Base-by-base conservation (phyloP, 225 moss, liverwort and hornwort genomes). In the Pleurozium schreberi region DNA sequence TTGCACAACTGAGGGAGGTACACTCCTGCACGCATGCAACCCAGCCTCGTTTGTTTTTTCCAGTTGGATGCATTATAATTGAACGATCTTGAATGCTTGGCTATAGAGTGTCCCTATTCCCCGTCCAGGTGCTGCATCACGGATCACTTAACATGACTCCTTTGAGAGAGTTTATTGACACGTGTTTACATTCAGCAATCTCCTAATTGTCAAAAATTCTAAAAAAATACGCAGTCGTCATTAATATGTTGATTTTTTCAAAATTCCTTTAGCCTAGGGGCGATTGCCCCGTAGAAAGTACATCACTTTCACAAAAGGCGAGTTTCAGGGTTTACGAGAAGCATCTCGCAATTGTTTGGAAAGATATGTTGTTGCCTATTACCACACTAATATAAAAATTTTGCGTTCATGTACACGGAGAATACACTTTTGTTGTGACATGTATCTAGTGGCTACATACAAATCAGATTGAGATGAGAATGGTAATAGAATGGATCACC, bases 1-100 rank as follows among this genome's bases (percentile, higher is more conserved):
- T 87, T 93, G 79, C 96, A 98, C 59, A 96, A 88, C 64, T 93
- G 92, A 22, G 96, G 96, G 90, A 98, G 82, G 70, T 96, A 96
- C 66, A 96, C 87, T 84, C 96, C 98, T 98, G 96, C 62, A 27
- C 27, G 28, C 91, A 49, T 62, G 23, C 10, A 83, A 40, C 33
- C 63, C 77, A 87, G 1, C 4, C 58, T 80, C 80, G 61, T 89
- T 40, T 25, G 18, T 25, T 49, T 60, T 66, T 67, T 53, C 43
- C 40, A 42, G 9, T 77, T 50, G 59, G 16, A 38, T 58, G 20
- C 50, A 67, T 78, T 60, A 22, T 65, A 65, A 81, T 10, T 45
- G 30, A 69, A 69, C 26, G 5, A 60, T 14, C 43, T 67, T 61
- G 28, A 60, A 53, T 58, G 45, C 62, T 70, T 75, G 79, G 28